Evolutionary conservation across 352 stramenopile genomes (phyloP), one percentile per base, ranked within the genome.

Genomic region (Phytophthora capsici): DNA sequence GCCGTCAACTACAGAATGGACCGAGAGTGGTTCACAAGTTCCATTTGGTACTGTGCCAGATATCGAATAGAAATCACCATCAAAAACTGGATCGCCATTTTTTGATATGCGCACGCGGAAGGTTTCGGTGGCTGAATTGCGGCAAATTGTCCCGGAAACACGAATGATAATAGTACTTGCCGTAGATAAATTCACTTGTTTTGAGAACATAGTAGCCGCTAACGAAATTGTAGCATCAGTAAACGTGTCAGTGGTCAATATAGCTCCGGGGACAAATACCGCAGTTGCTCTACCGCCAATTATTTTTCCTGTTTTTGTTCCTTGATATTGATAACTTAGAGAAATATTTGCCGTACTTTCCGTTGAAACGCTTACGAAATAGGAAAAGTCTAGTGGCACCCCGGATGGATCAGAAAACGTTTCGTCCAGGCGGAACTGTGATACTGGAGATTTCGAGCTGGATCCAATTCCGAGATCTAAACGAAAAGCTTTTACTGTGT

Each of bases 121-220:
- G 12, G 47, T 66, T 41, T 89, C 80, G n/a, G 20, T 71, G 6
- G 69, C 66, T 3, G 63, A 60, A 58, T 85, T 87, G 4, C 78
- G 76, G 34, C 80, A 89, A 20, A 84, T 71, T 25, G 71, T 59
- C 7, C 63, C 76, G 49, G 43, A 57, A 16, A 83, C 62, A 45
- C 75, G 66, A 12, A 89, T 57, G 12, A 87, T 73, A 2, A 86
- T 43, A 14, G 74, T 85, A 20, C 73, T 89, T 22, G 73, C 65
- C 5, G 60, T 34, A 22, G 41, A 16, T 4, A 82, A 19, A 17
- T 20, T 49, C 23, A 89, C 40, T 30, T 66, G 62, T 32, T 69
- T 70, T 9, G 62, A 58, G 25, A 86, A 82, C 13, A 86, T 16
- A 20, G 23, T 69, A 22, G 38, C 40, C 3, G 53, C 49, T 22